Percentiles rank a stretch among this genome's conserved stretches.
Conservation (phyloP, 306 rosid species). For the Glycine soja region DNA sequence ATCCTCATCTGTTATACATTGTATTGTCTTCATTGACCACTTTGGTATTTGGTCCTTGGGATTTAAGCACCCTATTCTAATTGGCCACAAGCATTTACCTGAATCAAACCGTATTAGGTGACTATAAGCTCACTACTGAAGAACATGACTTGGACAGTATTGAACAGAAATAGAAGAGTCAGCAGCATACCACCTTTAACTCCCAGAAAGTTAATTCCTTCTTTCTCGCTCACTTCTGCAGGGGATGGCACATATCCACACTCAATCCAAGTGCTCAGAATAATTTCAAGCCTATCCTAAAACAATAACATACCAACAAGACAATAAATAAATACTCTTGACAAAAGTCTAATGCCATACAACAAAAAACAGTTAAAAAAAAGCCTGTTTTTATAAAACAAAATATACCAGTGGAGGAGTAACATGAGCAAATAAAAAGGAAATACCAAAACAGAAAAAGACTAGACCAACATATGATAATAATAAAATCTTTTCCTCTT, state of each 20-base stretch:
- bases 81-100: slow-evolving; percentile 73
- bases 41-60: slow-evolving; percentile 64
- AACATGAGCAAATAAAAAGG: neutral
- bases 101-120: slow-evolving; percentile 45
- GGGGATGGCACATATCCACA: slow-evolving; percentile 77
- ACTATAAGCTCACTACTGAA: slow-evolving; percentile 33
- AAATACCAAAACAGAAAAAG: neutral
- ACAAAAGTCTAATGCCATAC: neutral
- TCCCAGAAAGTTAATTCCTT: slow-evolving; percentile 73
- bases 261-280: slow-evolving; percentile 82
- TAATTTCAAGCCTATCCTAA: slow-evolving; percentile 93
- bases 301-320: slow-evolving; percentile 41
- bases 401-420: neutral
- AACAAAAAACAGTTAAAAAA: slow-evolving; percentile 1
- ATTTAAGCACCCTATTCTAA: slow-evolving; percentile 83
- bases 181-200: slow-evolving; percentile 61
- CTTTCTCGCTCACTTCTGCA: slow-evolving; percentile 82
- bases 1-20: slow-evolving; percentile 60
- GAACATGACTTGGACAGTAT: slow-evolving; percentile 18
- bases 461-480: slow-evolving; percentile 4
- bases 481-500: neutral
- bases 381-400: neutral
- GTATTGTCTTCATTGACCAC: slow-evolving; percentile 73
- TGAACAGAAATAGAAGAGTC: slow-evolving; percentile 21
- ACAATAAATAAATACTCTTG: slow-evolving; percentile 16